Evolutionary conservation across 2,329 filamentous ascomycete genomes (phyloP).

Genomic region (Cordyceps fumosorosea): DNA sequence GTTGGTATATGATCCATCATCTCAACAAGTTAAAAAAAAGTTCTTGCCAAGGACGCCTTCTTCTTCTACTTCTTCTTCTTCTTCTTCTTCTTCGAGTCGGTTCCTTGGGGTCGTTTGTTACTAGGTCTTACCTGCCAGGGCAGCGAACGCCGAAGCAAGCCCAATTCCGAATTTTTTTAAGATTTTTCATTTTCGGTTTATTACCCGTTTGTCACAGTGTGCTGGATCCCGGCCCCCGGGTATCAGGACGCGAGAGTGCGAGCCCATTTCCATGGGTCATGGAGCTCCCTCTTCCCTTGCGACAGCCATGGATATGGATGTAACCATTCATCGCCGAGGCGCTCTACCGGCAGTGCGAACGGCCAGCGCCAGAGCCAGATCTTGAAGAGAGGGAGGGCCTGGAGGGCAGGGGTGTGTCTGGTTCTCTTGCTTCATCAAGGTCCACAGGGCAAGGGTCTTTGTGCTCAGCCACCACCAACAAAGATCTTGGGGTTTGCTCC

Average conservation of each 20-base stretch:
- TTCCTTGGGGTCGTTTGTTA: too few species aligned
- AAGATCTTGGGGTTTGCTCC: conserved; percentile 3
- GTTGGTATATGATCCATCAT: background rate
- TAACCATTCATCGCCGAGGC: conserved; percentile 12
- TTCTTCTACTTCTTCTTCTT: too few species aligned
- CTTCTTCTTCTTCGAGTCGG: too few species aligned
- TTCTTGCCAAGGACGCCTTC: too few species aligned
- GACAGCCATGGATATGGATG: background rate
- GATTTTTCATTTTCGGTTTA: too few species aligned
- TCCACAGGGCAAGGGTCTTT: background rate
- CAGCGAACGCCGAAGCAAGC: background rate
- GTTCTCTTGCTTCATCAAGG: background rate
- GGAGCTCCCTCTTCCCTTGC: background rate
- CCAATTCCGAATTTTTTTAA: background rate
- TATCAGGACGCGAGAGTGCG: background rate
- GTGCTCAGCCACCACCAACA: conserved; percentile 13
- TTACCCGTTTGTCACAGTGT: background rate
- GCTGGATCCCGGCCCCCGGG: background rate
- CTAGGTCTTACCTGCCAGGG: too few species aligned
- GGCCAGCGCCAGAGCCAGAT: background rate
- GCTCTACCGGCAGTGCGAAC: conserved; percentile 5
- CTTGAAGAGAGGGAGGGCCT: background rate
- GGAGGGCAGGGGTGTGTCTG: background rate
- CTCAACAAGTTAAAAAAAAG: background rate
- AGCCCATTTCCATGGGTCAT: background rate